phyloP scores from a whole-genome alignment of 495 filamentous ascomycete genomes.

The Astrocystis sublimbata region DNA sequence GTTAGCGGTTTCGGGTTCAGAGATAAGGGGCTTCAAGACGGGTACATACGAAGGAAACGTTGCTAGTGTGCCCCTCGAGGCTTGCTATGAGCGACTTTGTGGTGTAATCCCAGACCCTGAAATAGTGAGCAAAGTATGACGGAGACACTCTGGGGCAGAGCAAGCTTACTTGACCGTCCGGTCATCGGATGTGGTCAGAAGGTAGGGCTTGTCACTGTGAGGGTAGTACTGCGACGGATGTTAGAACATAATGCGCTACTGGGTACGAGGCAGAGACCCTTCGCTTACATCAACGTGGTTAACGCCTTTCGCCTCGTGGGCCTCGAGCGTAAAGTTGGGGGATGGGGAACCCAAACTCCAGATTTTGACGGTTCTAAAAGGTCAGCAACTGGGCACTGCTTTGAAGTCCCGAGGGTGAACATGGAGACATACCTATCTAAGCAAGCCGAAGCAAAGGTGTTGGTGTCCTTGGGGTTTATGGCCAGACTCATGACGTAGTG shows the following conservation, averaged over 20 bases:
- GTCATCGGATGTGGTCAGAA: slow-evolving; percentile 95
- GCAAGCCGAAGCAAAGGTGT: slow-evolving; percentile 95
- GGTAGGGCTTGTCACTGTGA: slow-evolving; percentile 93
- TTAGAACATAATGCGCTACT: neutral
- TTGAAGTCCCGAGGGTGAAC: neutral
- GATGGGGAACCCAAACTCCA: slow-evolving; percentile 91
- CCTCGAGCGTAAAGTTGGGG: slow-evolving; percentile 93
- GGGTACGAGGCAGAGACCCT: neutral
- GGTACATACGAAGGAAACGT: slow-evolving; percentile 99
- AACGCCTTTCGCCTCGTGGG: slow-evolving; percentile 96
- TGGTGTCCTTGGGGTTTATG: slow-evolving; percentile 99
- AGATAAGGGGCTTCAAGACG: no score
- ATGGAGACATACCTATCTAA: slow-evolving; percentile 56
- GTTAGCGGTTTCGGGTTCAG: no score
- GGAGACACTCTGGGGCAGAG: neutral
- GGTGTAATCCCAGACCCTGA: slow-evolving; percentile 89
- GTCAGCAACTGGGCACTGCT: neutral
- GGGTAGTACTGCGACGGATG: slow-evolving; percentile 67
- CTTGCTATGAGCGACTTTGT: slow-evolving; percentile 97
- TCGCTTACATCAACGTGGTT: slow-evolving; percentile 76
- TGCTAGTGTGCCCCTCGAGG: slow-evolving; percentile 94
- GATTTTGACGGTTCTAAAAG: slow-evolving; percentile 84
- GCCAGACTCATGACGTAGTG: slow-evolving; percentile 99
- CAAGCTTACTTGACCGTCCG: slow-evolving; percentile 69
- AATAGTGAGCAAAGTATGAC: neutral